Evolutionary conservation across 331 rosid genomes (phyloP), one percentile per base, ranked within the genome.

Genomic region (Spiraea crenata): DNA sequence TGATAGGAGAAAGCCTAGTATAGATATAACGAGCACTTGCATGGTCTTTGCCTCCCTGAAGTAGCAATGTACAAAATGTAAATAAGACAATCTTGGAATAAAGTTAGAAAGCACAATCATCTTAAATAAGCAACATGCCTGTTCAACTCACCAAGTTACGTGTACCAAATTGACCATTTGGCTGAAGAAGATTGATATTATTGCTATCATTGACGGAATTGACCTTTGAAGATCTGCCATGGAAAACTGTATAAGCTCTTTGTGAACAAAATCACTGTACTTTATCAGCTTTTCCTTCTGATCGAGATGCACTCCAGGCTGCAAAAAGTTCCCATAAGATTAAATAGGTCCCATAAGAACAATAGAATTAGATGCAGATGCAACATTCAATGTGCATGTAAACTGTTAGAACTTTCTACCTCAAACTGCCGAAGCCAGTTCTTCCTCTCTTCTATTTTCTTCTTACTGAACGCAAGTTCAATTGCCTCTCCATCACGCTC

Each of bases 161-260:
- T 14, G 98, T 93, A 59, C 98, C 98, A 58, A 90, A 93, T 79
- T 90, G 97, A 77, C 97, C 98, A 46, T 85, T 88, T 19, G 97
- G 97, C 48, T 73, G 77, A 46, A 93, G 90, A 75, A 93, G 92
- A 65, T 90, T 93, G 44, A 93, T 76, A 74, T 93, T 93, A 84
- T 93, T 93, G 69, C 96, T 90, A 87, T 89, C 96, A 93, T 75
- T 1, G 96, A 88, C 45, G 98, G 98, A 80, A 93, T 93, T 8
- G 98, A 90, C 86, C 98, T 82, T 48, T 88, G 96, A 54, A 88
- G 84, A 84, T 90, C 98, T 0, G 97, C 93, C 88, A 89, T 81
- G 6, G 96, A 93, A 81, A 87, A 93, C 78, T 88, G 52, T 69
- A 93, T 85, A 44, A 90, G 93, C 76, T 93, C 96, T 83, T 93